Evolutionary conservation across 2,329 filamentous ascomycete species (phyloP), one percentile per base, ranked within the genome.

Genomic region (Colletotrichum brevisporum): DNA sequence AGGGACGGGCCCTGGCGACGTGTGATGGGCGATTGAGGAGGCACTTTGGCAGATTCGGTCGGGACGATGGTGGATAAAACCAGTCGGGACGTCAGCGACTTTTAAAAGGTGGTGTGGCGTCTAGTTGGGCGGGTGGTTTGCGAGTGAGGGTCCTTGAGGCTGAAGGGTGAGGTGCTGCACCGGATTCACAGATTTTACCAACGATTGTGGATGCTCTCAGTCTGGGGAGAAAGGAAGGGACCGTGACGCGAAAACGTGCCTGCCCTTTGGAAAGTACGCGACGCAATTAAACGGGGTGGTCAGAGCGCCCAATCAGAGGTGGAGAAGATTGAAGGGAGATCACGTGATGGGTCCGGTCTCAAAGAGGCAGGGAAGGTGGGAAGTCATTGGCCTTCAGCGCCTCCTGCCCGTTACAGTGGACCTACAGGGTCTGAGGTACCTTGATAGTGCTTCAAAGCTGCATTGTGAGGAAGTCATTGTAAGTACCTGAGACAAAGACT

Each of bases 1-100:
- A 71, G 69, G 71, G 69, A 63, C 62, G 47, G 60, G 53, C 61
- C 60, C 68, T 64, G 69, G 41, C 41, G 18, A 59, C 55, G 61
- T 27, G 18, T 54, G 53, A 57, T 39, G 31, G 48, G 13, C 26
- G 16, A 24, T 36, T 57, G 47, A 61, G 41, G 52, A 67, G 24
- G 53, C 50, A 52, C 41, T 51, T 58, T 59, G 54, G 60, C 61
- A 55, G 55, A 12, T 24, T 48, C 16, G 8, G 18, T 47, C 21
- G 36, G 21, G 51, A 41, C 9, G 12, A 55, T 61, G 43, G 15
- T 47, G 43, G 55, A 48, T 8, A 15, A 21, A n/a, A 51, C 47
- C 18, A 24, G 52, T 51, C 50, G 48, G 5, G 18, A 24, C 8
- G n/a, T 5, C 10, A 43, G 26, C 24, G 21, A 56, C 21, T 53